Evolutionary conservation across 2,329 filamentous ascomycete genomes (phyloP), one percentile per base, ranked within the genome.

Genomic region (Colletotrichum tofieldiae): DNA sequence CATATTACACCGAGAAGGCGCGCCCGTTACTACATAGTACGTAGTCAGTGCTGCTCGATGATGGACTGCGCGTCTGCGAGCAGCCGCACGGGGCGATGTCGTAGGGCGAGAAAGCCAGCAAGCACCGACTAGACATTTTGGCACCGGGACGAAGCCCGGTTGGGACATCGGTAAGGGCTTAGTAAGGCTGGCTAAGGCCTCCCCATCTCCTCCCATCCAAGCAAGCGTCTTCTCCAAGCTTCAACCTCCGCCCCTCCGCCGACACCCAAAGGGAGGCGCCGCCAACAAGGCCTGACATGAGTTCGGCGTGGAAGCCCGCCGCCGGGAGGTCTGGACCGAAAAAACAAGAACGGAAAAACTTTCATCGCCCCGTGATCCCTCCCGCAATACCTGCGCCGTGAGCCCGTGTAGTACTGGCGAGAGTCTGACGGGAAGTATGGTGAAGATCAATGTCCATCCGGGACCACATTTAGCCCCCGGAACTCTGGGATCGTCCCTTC

Each of bases 131-230:
- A n/a, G 2, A 37, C 11, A n/a, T 59, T 68, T 47, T 54, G 51
- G 43, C 37, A 63, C 49, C 35, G 45, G 51, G 41, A 58, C 26
- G 51, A 58, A 58, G 56, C 62, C 51, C 64, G 64, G 63, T 62
- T 58, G 51, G 35, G 49, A 52, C 37, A 52, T 71, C 51, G 45
- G 41, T 61, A 23, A 67, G 29, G 52, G 26, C 51, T 71, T 68
- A 58, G 62, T 66, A 60, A 66, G 62, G 67, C 54, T 52, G 55
- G 67, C 52, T 61, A 54, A 59, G 29, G 26, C 55, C 54, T 59
- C 41, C 41, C 60, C 47, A n/a, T 66, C 37, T 29, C 37, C 49
- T 62, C 29, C 2, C 23, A 32, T 7, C 12, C 35, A 45, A 45
- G 43, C 43, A 45, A 45, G 43, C 43, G 18, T 45, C 43, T 45